A percentile compares a stretch with the other conserved stretches of the same genome.
phyloP scores from a whole-genome alignment of 1,284 basidiomycete species.

The Sanghuangporus baumii region DNA sequence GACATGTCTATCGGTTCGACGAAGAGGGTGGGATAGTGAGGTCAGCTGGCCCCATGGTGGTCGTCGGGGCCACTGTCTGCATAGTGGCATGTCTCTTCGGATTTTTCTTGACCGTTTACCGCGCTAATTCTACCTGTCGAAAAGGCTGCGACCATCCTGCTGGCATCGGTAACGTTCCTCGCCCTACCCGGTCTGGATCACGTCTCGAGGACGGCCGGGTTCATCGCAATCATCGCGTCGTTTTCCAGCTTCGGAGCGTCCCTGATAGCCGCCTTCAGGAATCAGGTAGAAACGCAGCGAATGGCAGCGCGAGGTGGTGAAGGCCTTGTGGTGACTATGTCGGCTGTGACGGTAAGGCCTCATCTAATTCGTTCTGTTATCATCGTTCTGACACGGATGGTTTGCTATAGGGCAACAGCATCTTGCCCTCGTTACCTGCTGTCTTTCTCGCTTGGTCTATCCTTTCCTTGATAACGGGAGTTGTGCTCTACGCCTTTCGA shows the following conservation, averaged over 20 bases:
- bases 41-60: constrained; percentile 49
- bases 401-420: constrained; percentile 44
- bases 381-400: not conserved
- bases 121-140: constrained; percentile 5
- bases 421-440: constrained; percentile 65
- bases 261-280: constrained; percentile 58
- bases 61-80: constrained; percentile 59
- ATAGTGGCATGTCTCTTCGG: constrained; percentile 43
- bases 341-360: constrained; percentile 7
- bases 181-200: constrained; percentile 65
- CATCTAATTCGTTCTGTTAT: not conserved
- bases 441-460: constrained; percentile 67
- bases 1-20: constrained; percentile 45
- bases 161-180: constrained; percentile 72
- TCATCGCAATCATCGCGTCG: constrained; percentile 62
- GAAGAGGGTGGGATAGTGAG: constrained; percentile 47
- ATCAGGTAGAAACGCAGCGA: constrained; percentile 56
- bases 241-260: constrained; percentile 62
- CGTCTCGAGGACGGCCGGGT: constrained; percentile 52
- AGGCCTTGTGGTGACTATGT: constrained; percentile 49
- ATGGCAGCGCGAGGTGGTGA: constrained; percentile 41
- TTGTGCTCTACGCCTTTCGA: constrained; percentile 60
- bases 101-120: constrained; percentile 19
- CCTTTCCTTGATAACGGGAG: constrained; percentile 55
- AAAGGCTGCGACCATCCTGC: constrained; percentile 70